Evolutionary conservation across 2,329 filamentous ascomycete species (phyloP), one percentile per base, ranked within the genome.

Genomic region (Aspergillus sp.): DNA sequence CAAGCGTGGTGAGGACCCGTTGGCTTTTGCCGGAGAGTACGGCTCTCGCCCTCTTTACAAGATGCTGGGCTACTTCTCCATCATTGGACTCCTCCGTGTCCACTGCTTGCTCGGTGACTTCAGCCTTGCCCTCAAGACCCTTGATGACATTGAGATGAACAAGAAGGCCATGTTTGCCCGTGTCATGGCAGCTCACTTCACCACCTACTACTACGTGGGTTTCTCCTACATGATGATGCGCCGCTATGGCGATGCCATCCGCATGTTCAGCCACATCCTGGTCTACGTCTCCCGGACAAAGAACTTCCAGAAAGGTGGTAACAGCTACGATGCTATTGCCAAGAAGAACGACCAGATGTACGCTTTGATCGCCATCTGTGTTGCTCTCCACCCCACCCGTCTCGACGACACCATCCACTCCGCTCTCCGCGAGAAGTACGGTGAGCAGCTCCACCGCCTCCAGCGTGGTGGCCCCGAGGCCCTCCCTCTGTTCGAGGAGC

Each of bases 151-250:
- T 65, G 93, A 98, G 81, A 84, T 98, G 62, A 98, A 97, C 80
- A 98, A 98, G 81, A 97, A 97, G 79, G 90, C 93, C 71, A 97
- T 97, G 88, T 98, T 98, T 69, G 91, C 93, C 51, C 88, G 93
- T 56, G 93, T 98, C 68, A 97, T 98, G 93, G 91, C 93, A 43
- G 93, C 93, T 46, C 93, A 98, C 78, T 97, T 97, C 77, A 96
- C 91, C 57, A 98, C 93, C 54, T 98, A 97, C 82, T 98, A 98
- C 83, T 97, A 97, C 70, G 91, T 98, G 51, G 93, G 93, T 58
- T 98, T 98, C 83, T 95, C 89, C 58, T 98, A 98, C 85, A 97
- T 98, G 91, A 98, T 98, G 93, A 95, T 97, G 88, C 90, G 93
- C 75, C 88, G 93, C 67, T 98, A 98, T 69, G 88, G 90, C 72